A percentile compares a stretch with the other conserved stretches of the same genome.
Conservation (phyloP, 139 green algal genomes). For the Chlorella sp. region DNA sequence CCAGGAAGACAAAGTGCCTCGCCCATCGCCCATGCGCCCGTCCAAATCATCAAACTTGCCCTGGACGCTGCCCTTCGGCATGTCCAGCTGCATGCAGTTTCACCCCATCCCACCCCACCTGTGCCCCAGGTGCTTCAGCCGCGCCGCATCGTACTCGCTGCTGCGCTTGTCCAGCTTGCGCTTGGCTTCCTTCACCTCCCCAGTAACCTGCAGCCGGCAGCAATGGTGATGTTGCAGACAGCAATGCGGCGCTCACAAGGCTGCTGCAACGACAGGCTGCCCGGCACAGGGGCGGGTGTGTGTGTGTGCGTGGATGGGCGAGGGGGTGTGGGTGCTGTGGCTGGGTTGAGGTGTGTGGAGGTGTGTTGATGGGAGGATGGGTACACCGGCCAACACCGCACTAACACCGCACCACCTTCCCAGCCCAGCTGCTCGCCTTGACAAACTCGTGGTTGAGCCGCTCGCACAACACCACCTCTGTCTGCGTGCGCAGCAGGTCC, state of each 20-base stretch:
- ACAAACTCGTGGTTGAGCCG: constrained; percentile 57
- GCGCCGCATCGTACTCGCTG: constrained; percentile 55
- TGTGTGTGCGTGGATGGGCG: too few species aligned
- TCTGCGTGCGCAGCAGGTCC: constrained; percentile 58
- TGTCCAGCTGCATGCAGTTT: too few species aligned
- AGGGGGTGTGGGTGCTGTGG: too few species aligned
- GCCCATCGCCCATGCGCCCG: too few species aligned
- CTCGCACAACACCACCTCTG: constrained; percentile 55
- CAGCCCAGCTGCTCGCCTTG: background rate
- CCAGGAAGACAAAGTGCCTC: too few species aligned
- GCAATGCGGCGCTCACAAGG: background rate
- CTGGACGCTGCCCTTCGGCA: too few species aligned
- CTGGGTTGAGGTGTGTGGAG: too few species aligned
- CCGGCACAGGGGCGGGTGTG: background rate
- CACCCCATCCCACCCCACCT: constrained; percentile 37
- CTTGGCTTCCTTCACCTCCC: constrained; percentile 42
- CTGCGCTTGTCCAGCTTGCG: constrained; percentile 43
- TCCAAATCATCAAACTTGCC: too few species aligned
- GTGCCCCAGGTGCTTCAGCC: constrained; percentile 62
- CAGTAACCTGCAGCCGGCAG: background rate
- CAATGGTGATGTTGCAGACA: background rate
- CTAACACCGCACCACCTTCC: too few species aligned
- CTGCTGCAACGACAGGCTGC: background rate
- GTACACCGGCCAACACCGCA: too few species aligned
- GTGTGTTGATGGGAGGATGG: too few species aligned